Evolutionary conservation across 1,284 basidiomycete genomes (phyloP), one percentile per base, ranked within the genome.

Genomic region (Papiliotrema terrestris): DNA sequence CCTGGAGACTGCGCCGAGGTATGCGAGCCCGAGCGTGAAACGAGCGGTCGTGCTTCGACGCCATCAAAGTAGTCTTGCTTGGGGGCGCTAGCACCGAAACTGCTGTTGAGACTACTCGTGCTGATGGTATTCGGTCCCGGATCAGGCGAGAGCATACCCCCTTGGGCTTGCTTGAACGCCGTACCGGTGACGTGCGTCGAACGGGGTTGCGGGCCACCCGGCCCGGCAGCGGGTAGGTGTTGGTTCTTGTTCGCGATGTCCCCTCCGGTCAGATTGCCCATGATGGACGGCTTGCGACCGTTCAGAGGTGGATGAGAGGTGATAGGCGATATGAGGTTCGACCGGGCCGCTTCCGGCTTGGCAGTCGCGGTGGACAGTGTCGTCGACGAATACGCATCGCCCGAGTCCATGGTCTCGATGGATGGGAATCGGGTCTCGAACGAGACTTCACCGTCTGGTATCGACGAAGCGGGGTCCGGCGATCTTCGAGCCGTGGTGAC

Each of bases 101-200:
- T 19, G n/a, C 19, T 8, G 29, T 32, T 6, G 29, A 32, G 29
- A 11, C 29, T 32, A 32, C 29, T 32, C 11, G 38, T 29, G 8
- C 19, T 43, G 8, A 41, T 37, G 11, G 39, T 29, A 11, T n/a
- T 19, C n/a, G 32, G 43, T 19, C 22, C 47, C n/a, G 35, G n/a
- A 32, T 13, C 41, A 8, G 62, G 62, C 32, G 62, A 59, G 11
- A 45, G 47, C 8, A 49, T 26, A 17, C 22, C 55, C 20, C 36
- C 47, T 20, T 42, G 38, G 8, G 14, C 29, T 14, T 32, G 50
- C 58, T 71, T 75, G 62, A 77, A 77, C 13, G 74, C 74, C 2
- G 75, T 75, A 3, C 75, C 75, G 0, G 75, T 76, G 25, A 76
- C 75, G 6, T 77, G 71, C n/a, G 72, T 77, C 19, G 73, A 75